These are phyloP conservation scores for Przewalskia tangutica DNA, from an alignment of 257 asterid genomes.

Conservation along the genomic window DNA sequence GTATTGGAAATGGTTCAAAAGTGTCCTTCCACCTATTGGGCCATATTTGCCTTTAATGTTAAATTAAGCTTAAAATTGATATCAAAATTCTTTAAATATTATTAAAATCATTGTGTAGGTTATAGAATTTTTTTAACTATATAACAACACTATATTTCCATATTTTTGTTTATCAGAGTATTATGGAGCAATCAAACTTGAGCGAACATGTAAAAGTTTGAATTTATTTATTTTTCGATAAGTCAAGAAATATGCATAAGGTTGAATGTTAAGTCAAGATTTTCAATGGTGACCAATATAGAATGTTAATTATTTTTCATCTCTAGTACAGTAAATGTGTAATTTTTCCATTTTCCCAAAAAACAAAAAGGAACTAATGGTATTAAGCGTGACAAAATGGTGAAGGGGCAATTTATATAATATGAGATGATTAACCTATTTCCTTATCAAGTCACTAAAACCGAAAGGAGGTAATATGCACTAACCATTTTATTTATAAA, in stretches of 20 bases:
- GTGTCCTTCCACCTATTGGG: too few species aligned
- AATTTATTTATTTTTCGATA: too few species aligned
- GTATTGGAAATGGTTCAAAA: too few species aligned
- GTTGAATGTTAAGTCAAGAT: not conserved
- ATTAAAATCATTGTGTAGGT: not conserved
- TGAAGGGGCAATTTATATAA: not conserved
- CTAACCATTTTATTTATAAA: not conserved
- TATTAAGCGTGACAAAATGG: not conserved
- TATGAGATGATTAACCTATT: not conserved
- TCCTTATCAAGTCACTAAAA: not conserved
- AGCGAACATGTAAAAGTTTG: not conserved
- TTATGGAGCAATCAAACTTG: not conserved
- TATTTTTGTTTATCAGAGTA: not conserved
- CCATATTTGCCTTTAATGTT: too few species aligned
- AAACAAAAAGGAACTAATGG: too few species aligned
- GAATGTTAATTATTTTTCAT: too few species aligned
- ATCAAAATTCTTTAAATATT: not conserved
- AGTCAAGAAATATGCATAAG: not conserved
- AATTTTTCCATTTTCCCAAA: too few species aligned
- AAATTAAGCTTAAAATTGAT: too few species aligned
- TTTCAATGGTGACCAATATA: not conserved
- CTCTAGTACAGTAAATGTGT: not conserved
- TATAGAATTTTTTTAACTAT: too few species aligned
- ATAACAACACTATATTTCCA: too few species aligned
- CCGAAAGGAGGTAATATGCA: not conserved